These are phyloP conservation scores for Cadophora gregata DNA, from an alignment of 2,329 filamentous ascomycete genomes.

Conservation along the genomic window DNA sequence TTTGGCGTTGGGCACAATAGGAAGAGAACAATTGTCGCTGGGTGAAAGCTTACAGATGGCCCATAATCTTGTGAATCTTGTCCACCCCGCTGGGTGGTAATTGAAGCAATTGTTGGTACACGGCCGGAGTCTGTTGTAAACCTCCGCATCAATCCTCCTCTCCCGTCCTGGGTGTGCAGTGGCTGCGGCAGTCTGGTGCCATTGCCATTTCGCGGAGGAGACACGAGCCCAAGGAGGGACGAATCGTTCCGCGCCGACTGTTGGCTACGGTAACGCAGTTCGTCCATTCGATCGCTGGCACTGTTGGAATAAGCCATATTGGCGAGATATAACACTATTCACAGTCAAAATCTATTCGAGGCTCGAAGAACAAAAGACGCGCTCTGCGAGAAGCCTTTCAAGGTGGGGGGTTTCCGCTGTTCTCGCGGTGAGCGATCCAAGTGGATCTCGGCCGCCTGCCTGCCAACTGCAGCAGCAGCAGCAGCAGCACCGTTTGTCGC, in stretches of 20 bases:
- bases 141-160: constrained; percentile 82
- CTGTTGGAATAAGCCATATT: constrained; percentile 69
- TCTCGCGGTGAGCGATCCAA: constrained; percentile 13
- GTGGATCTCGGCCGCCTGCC: constrained; percentile 5
- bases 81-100: constrained; percentile 40
- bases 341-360: constrained; percentile 31
- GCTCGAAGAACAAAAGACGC: constrained; percentile 23
- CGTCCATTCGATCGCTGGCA: constrained; percentile 73
- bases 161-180: constrained; percentile 67
- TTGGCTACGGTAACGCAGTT: constrained; percentile 78
- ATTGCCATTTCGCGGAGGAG: constrained; percentile 74
- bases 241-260: constrained; percentile 79
- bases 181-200: constrained; percentile 66
- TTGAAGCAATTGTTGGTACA: constrained; percentile 71
- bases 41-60: constrained; percentile 42
- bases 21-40: constrained; percentile 26
- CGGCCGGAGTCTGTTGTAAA: constrained; percentile 93
- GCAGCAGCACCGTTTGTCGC: not conserved
- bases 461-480: constrained; percentile 4
- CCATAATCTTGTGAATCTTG: constrained; percentile 43
- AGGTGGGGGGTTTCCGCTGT: constrained; percentile 35
- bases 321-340: constrained; percentile 41
- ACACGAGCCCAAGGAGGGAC: constrained; percentile 75
- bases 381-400: constrained; percentile 26
- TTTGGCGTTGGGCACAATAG: constrained; percentile 28